Base-by-base conservation (phyloP, 2,329 filamentous ascomycete species). In the Ophiostoma sp. region DNA sequence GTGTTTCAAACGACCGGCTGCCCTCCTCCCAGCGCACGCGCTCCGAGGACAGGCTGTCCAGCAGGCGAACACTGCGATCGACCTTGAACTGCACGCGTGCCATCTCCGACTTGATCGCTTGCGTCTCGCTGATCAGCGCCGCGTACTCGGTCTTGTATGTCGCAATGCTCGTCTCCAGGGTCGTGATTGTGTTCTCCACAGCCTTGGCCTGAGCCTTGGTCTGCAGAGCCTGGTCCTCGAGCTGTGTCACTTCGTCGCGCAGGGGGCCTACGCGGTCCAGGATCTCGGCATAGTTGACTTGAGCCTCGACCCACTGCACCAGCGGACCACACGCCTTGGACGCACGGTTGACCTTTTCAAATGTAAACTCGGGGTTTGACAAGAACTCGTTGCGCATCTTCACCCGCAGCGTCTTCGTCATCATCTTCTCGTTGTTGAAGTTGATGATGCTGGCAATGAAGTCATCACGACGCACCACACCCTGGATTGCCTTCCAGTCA, bases 401-500 rank as follows among this genome's bases (percentile, higher is more conserved):
- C 73, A 87, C 82, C 65, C 95, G 86, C 73, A 95, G 84, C 40
- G 81, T 80, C 74, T 87, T 89, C 16, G 94, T 99, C 94, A 99
- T 98, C 78, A 95, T 90, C 76, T 84, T 89, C 78, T 95, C 93
- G 75, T 97, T 99, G 81, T 97, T 91, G 76, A 97, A 99, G 77
- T 92, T 93, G 78, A 98, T 91, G 75, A 99, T 99, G 79, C 92
- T 97, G 65, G 93, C 91, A 78, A 99, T 98, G 79, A 99, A 99
- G 76, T 98, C 94, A 75, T 98, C 95, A 69, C 88, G 87, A 74
- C 94, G 91, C 70, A 99, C 88, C 71, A 98, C 90, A 66, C 85
- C 89, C 77, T 96, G 91, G 70, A 98, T 92, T 12, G 87, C 88
- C 81, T 93, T 97, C 95, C 95, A 99, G 76, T 91, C 92, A 75